Evolutionary conservation across 1,284 basidiomycete genomes (phyloP).

Genomic region (Porodaedalea pini): DNA sequence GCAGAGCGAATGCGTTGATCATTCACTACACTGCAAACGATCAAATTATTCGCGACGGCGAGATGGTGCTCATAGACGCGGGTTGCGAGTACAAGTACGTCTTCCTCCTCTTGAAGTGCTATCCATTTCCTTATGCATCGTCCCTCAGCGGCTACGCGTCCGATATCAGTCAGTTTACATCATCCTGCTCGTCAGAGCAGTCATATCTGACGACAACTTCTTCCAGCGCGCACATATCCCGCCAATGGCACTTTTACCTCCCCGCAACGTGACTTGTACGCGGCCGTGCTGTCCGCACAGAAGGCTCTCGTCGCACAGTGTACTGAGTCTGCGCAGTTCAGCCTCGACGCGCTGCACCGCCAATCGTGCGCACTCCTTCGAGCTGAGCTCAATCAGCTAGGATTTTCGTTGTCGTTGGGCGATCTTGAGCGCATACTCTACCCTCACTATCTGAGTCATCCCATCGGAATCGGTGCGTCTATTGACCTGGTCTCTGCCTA

Average conservation of each 20-base stretch:
- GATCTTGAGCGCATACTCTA: conserved; percentile 78
- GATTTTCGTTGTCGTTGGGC: conserved; percentile 63
- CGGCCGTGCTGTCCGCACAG: conserved; percentile 75
- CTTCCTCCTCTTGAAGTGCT: background rate
- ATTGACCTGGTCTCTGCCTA: background rate
- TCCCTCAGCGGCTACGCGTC: conserved; percentile 83
- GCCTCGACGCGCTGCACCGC: conserved; percentile 78
- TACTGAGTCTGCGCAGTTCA: conserved; percentile 50
- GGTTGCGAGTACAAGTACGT: conserved; percentile 84
- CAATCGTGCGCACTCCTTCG: conserved; percentile 69
- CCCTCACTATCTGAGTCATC: conserved; percentile 85
- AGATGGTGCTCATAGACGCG: conserved; percentile 86
- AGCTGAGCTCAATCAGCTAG: conserved; percentile 77
- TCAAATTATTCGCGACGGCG: conserved; percentile 66
- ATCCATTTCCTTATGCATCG: conserved; percentile 11
- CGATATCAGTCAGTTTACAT: conserved; percentile 75
- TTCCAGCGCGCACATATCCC: conserved; percentile 83
- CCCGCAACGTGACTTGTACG: conserved; percentile 86
- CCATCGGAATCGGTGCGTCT: conserved; percentile 73
- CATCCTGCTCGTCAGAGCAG: background rate
- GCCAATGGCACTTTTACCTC: conserved; percentile 75
- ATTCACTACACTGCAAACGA: conserved; percentile 94
- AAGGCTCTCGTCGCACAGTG: conserved; percentile 67
- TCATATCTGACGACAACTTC: conserved; percentile 19
- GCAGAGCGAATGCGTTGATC: conserved; percentile 77